A percentile compares a stretch with the other conserved stretches of the same genome.
These are phyloP conservation scores for Emydomyces testavorans DNA, from an alignment of 2,329 filamentous ascomycete genomes.

Conservation along the genomic window DNA sequence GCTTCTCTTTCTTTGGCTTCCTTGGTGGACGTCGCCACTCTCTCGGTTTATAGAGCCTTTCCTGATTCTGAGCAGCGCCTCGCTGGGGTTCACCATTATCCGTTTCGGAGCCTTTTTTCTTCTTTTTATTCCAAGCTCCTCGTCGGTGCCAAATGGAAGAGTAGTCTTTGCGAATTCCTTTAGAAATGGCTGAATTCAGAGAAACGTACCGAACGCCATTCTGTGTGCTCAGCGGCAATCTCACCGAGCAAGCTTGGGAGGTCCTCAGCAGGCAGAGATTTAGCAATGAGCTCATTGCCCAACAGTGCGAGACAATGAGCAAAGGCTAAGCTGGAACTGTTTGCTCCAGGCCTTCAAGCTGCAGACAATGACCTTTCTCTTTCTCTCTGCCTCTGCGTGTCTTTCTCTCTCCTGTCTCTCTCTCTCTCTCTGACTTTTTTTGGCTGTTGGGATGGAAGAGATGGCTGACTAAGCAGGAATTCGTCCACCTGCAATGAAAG, in stretches of 20 bases:
- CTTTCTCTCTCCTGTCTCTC: too few species aligned
- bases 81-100: too few species aligned
- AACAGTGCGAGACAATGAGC: background rate
- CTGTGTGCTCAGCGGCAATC: background rate
- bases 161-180: constrained; percentile 45
- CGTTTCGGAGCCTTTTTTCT: background rate
- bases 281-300: background rate
- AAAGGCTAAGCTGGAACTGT: background rate
- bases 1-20: background rate
- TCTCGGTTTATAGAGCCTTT: background rate
- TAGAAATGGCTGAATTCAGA: constrained; percentile 57
- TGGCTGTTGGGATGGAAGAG: too few species aligned
- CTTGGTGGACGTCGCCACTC: background rate
- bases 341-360: background rate
- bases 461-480: background rate
- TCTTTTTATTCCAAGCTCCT: too few species aligned
- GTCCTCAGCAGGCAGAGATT: background rate
- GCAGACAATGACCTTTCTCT: background rate
- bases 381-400: too few species aligned
- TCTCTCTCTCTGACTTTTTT: too few species aligned
- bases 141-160: background rate
- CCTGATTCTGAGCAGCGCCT: background rate
- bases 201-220: constrained; percentile 38
- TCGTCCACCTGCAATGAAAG: too few species aligned
- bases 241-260: background rate